Base-by-base conservation (phyloP, 495 filamentous ascomycete species). In the Penicillium silybi region DNA sequence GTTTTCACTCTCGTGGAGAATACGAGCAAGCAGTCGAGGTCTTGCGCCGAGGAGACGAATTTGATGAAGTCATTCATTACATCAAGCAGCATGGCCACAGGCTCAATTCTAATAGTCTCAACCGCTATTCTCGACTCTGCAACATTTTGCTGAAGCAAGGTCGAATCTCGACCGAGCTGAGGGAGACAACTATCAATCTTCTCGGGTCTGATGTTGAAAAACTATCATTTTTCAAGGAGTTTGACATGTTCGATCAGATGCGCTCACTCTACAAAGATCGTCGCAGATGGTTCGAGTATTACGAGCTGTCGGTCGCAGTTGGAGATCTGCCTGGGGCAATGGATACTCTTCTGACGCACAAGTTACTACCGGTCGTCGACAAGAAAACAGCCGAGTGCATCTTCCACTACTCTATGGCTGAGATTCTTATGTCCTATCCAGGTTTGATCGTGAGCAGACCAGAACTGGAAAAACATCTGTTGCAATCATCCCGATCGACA, bases 1-100 rank as follows among this genome's bases (percentile, higher is more conserved):
- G 55, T 38, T 56, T 57, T 19, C 48, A 61, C 40, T 2, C 4
- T 0, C 13, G 17, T 34, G 44, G 46, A 4, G 26, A 61, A 1
- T 51, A 63, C 20, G 59, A 61, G 5, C 32, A 65, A 46, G 66
- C 61, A 22, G 57, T 52, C n/a, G 76, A 76, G 13, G 66, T 68
- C 22, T 58, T 83, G 25, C 59, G 59, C 0, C 32, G 54, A 37
- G 67, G 58, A 0, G 39, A 50, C 6, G 11, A 50, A 11, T 65
- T 56, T 27, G 50, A 65, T 44, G 38, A 59, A 4, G 26, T 70
- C 0, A 56, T 70, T n/a, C 3, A 20, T 9, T 70, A 69, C 45
- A 20, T 68, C 13, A 25, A 48, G 15, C 20, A 23, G 49, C 52
- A 44, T 23, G 25, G 46, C 0, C 10, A 26, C 0, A 34, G 34